Percentiles rank a stretch among this genome's conserved stretches.
These are phyloP conservation scores for Lasiodiplodia gonubiensis DNA, from an alignment of 2,329 filamentous ascomycete species.

Conservation along the genomic window DNA sequence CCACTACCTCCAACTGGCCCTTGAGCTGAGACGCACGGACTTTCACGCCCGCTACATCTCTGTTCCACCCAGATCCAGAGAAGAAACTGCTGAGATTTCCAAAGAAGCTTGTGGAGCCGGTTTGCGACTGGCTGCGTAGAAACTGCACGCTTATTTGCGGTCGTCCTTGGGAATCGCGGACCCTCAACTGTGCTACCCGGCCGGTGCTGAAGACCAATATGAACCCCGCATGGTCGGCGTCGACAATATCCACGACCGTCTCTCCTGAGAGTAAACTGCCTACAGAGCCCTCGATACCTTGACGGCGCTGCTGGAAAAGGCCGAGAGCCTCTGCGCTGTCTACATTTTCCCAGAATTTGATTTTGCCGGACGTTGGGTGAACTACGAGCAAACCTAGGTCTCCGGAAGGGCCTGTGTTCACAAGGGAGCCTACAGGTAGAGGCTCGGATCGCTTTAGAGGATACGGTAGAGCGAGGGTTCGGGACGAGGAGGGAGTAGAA, in stretches of 20 bases:
- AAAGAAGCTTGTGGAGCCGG: conserved; percentile 68
- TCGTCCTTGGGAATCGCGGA: conserved; percentile 86
- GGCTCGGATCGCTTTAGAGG: conserved; percentile 71
- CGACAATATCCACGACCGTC: conserved; percentile 75
- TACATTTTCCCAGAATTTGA: conserved; percentile 95
- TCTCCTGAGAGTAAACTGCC: conserved; percentile 79
- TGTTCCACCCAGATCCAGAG: conserved; percentile 70
- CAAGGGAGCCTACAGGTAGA: conserved; percentile 81
- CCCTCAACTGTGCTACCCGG: conserved; percentile 81
- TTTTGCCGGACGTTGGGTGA: conserved; percentile 80
- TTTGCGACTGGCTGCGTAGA: conserved; percentile 63
- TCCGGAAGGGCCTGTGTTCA: conserved; percentile 76
- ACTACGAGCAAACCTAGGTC: conserved; percentile 88
- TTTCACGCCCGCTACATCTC: conserved; percentile 80
- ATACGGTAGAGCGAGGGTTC: conserved; percentile 79
- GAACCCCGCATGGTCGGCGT: conserved; percentile 86
- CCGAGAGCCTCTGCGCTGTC: conserved; percentile 85
- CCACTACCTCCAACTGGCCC: conserved; percentile 83
- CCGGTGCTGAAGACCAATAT: conserved; percentile 85
- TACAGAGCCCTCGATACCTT: conserved; percentile 77
- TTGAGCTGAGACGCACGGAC: conserved; percentile 73
- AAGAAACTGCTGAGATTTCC: conserved; percentile 81
- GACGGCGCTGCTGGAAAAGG: conserved; percentile 80
- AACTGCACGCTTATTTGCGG: conserved; percentile 80
- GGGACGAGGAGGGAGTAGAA: conserved; percentile 74